Base-by-base conservation (phyloP, 1,139 yeast species). In the Hemisphaericaspora xylofermentans region DNA sequence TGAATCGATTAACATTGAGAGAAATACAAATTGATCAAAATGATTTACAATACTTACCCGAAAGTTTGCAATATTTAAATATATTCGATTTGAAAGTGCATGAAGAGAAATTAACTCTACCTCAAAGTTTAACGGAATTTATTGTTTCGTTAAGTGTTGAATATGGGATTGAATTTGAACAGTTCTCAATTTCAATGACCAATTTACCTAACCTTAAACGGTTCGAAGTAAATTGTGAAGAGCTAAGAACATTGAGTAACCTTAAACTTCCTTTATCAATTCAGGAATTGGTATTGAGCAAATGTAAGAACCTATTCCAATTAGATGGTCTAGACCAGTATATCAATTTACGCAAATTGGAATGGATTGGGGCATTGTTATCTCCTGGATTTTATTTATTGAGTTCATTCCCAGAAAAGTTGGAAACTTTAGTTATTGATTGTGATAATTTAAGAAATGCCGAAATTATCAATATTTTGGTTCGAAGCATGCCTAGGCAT, bases 281-380 rank as follows among this genome's bases (percentile, higher is more conserved):
- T 12, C 28, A 39, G 32, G 28, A 39, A 15, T 26, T 42, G 17
- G 18, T 15, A 1, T 18, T 42, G 6, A 33, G 28, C 16, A 27
- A 25, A 25, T 42, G 45, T 22, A 25, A 16, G n/a, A 28, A 39
- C 10, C 21, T 42, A 22, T 36, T 36, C 14, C 35, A 30, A 13
- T 21, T 39, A 12, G 35, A 36, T 8, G 18, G 34, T 2, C 24
- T 42, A 13, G 22, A 39, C 4, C 7, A 21, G 21, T 42, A 42
- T 25, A 14, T n/a, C 18, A 42, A 42, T 31, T 33, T 42, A 13
- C 29, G 16, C 4, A 15, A 14, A 18, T 37, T 42, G 18, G 30
- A 29, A 34, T 42, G 45, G 45, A 9, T 27, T 4, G 35, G 36
- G 8, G 45, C 45, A 4, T 39, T 42, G 18, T 35, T 42, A 15